These are phyloP conservation scores for Secale cereale DNA, from an alignment of 176 grass and related monocot species.

Conservation along the genomic window DNA sequence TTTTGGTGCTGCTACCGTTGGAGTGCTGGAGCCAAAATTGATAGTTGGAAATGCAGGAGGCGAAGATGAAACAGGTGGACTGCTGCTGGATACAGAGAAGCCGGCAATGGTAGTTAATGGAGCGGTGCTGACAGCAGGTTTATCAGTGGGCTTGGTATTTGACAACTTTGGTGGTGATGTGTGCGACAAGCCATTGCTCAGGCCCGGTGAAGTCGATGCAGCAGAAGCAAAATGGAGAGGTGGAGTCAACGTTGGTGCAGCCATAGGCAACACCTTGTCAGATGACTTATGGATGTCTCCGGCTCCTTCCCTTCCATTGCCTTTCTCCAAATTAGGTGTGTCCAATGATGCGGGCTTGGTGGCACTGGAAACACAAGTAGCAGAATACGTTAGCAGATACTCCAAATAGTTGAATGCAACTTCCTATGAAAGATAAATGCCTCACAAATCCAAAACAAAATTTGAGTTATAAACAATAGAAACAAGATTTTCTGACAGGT, in stretches of 20 bases:
- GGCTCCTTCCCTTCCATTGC: conserved; percentile 26
- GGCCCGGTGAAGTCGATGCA: conserved; percentile 25
- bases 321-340: conserved; percentile 11
- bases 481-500: neutral
- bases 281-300: conserved; percentile 29
- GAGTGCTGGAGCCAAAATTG: conserved; percentile 34
- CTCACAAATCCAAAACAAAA: neutral
- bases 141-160: conserved; percentile 20
- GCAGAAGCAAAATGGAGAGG: conserved; percentile 40
- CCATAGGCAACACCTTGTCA: conserved; percentile 23
- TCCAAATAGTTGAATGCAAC: neutral
- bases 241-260: conserved; percentile 9
- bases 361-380: conserved; percentile 32
- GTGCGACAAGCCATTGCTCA: conserved; percentile 49
- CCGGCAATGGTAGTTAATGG: neutral
- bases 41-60: conserved; percentile 13
- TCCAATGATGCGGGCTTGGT: conserved; percentile 18
- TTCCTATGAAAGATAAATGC: neutral
- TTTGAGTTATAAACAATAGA: neutral
- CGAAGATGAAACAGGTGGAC: conserved; percentile 13
- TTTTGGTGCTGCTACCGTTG: conserved; percentile 26
- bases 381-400: conserved; percentile 26
- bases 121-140: neutral
- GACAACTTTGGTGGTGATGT: conserved; percentile 29
- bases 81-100: conserved; percentile 27